Evolutionary conservation across 371 early-diverging fungal species (phyloP).

Genomic region (Aphelidium insulamus): DNA sequence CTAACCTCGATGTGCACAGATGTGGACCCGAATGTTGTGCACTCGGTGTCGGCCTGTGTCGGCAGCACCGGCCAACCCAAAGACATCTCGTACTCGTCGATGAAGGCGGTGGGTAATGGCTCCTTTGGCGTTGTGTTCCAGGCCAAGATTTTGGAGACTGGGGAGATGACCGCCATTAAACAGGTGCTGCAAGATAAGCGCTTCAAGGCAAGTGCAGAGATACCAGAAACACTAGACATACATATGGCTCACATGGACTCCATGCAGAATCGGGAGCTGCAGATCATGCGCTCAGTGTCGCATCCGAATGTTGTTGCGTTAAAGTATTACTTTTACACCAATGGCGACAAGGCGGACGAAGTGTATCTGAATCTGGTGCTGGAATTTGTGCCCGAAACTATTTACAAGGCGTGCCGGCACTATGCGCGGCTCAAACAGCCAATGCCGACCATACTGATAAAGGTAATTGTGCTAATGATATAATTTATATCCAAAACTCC

Average conservation of each 20-base stretch:
- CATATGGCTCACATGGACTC: neutral
- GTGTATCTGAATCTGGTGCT: constrained; percentile 77
- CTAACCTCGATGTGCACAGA: no score
- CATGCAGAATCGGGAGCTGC: constrained; percentile 73
- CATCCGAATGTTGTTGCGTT: constrained; percentile 75
- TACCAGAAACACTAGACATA: neutral
- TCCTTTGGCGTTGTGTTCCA: constrained; percentile 92
- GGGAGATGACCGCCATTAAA: constrained; percentile 74
- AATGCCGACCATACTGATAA: constrained; percentile 80
- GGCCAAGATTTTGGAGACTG: constrained; percentile 56
- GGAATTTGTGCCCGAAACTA: constrained; percentile 83
- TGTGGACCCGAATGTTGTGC: no score
- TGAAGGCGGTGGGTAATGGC: constrained; percentile 89
- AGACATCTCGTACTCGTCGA: no score
- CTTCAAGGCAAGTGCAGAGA: constrained; percentile 47
- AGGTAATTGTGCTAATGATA: no score
- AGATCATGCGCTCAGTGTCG: constrained; percentile 73
- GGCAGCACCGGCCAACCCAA: no score
- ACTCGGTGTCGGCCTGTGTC: no score
- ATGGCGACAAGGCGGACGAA: constrained; percentile 69
- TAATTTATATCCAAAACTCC: neutral
- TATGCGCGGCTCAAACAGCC: constrained; percentile 67
- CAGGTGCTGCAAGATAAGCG: constrained; percentile 89
- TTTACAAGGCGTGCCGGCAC: constrained; percentile 66
- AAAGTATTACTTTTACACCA: constrained; percentile 69